phyloP scores from a whole-genome alignment of 2,329 filamentous ascomycete genomes.

The Scolecobasidium constrictum region DNA sequence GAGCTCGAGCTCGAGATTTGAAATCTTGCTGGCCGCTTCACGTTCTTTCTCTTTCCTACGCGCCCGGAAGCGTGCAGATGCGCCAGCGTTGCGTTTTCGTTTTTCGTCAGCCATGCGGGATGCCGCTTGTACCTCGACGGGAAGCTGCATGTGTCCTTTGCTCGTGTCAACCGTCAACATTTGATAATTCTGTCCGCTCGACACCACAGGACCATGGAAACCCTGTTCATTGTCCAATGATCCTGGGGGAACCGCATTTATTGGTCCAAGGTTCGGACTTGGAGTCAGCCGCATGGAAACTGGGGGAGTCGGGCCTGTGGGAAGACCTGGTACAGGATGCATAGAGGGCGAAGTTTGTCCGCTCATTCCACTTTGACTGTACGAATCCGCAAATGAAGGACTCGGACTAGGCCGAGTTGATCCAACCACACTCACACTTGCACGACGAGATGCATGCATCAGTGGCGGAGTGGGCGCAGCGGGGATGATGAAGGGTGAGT shows the following conservation, averaged over 20 bases:
- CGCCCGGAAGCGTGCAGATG: constrained; percentile 71
- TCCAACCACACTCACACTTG: constrained; percentile 9
- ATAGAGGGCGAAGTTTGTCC: constrained; percentile 7
- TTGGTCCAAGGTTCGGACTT: constrained; percentile 1
- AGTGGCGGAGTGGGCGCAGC: background rate
- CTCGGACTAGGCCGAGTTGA: constrained; percentile 8
- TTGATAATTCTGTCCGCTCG: constrained; percentile 37
- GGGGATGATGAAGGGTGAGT: constrained; percentile 6
- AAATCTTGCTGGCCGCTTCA: constrained; percentile 58
- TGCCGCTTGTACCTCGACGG: constrained; percentile 69
- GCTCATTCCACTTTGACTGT: constrained; percentile 9
- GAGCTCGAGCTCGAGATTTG: constrained; percentile 56
- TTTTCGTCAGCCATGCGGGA: constrained; percentile 80
- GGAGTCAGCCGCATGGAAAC: constrained; percentile 1
- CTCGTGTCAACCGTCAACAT: constrained; percentile 43
- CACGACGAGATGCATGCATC: background rate
- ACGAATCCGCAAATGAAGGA: constrained; percentile 8
- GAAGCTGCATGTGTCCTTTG: constrained; percentile 46
- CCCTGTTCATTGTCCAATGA: constrained; percentile 13
- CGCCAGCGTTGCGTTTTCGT: constrained; percentile 72
- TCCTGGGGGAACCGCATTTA: constrained; percentile 1
- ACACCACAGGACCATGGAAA: constrained; percentile 28
- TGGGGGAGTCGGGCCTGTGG: constrained; percentile 5
- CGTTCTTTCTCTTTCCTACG: constrained; percentile 74
- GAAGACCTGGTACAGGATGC: background rate